Evolutionary conservation across 305 asterid genomes (phyloP), one percentile per base, ranked within the genome.

Genomic region (Plantago coronopus): DNA sequence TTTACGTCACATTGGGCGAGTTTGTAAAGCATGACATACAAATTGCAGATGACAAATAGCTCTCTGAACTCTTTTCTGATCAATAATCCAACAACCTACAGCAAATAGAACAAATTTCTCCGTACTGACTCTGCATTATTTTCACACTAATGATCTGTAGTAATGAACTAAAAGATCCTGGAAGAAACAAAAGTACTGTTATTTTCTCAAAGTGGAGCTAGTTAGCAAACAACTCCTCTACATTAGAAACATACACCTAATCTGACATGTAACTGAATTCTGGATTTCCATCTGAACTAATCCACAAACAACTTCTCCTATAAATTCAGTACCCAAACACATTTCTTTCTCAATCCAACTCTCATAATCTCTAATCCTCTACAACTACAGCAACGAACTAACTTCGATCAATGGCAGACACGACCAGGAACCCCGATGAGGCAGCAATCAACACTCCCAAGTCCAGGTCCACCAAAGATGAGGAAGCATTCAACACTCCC

Each of bases 381-480:
- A 3, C 62, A 20, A 38, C 47, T 44, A 54, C 64, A 42, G 9
- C 51, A 34, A 42, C 48, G 15, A 15, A 15, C 20, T 9, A 1
- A 23, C 19, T 53, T 11, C 42, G 2, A 51, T 17, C 42, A 21
- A 63, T 63, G 67, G 67, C 81, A 72, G 83, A 83, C 59, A 72
- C 83, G 57, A 70, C 79, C 0, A 75, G 69, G 54, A 62, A 63
- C 58, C 50, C 44, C 31, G 70, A 65, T 0, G 83, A 81, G 71
- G 69, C 87, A 49, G 71, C 83, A 46, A 72, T 82, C 44, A 67
- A 70, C 64, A 71, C 82, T n/a, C 51, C 47, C 17, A 20, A 1
- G 22, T 67, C 82, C 13, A 78, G 75, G 62, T 75, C 90, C 31
- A 56, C 65, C 64, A 78, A 79, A 63, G 72, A n/a, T n/a, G n/a